These are phyloP conservation scores for Solanum tacnaense DNA, from an alignment of 257 asterid species.

Conservation along the genomic window DNA sequence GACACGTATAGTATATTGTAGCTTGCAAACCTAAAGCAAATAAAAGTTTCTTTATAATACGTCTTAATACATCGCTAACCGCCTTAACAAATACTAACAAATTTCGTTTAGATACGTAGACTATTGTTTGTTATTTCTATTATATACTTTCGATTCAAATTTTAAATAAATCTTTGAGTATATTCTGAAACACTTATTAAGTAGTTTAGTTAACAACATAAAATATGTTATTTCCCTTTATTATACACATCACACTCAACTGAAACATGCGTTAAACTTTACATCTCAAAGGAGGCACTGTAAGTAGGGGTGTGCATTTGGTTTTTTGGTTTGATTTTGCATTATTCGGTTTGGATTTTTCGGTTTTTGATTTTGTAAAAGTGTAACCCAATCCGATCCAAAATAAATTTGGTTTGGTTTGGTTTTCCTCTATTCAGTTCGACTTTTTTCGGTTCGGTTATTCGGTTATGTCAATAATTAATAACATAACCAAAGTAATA, in stretches of 20 bases:
- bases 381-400: too few species aligned
- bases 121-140: fast-evolving
- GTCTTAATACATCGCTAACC: neutral
- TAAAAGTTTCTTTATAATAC: neutral
- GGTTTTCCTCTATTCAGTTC: too few species aligned
- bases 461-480: too few species aligned
- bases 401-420: too few species aligned
- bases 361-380: too few species aligned
- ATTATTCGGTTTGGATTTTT: too few species aligned
- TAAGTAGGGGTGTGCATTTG: too few species aligned
- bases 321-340: too few species aligned
- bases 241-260: neutral
- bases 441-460: too few species aligned
- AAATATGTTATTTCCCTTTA: neutral
- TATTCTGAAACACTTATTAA: neutral
- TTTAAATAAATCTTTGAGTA: fast-evolving
- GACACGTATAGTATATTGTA: neutral
- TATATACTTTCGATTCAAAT: neutral
- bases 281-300: too few species aligned
- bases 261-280: neutral
- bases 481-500: too few species aligned
- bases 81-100: neutral
- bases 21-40: neutral
- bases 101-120: neutral
- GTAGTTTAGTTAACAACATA: neutral